A percentile compares a stretch with the other conserved stretches of the same genome.
Conservation (phyloP, 129 eudicot genomes). For the Chrysanthemum seticuspe region DNA sequence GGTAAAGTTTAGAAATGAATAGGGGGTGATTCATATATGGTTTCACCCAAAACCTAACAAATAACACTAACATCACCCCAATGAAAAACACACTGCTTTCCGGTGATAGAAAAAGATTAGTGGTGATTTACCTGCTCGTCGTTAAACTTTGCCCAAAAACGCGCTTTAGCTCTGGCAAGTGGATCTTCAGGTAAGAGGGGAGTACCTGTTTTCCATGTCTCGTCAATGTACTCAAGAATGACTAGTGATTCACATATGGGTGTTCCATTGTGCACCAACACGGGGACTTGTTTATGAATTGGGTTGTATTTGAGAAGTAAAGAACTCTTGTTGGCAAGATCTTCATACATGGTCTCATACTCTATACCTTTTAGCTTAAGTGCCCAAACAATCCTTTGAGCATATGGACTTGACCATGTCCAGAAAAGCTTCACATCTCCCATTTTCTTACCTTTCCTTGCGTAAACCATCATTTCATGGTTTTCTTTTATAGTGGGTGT, state of each 20-base stretch:
- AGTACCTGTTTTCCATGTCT: slow-evolving; percentile 39
- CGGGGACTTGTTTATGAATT: slow-evolving; percentile 43
- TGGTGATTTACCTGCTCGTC: slow-evolving; percentile 42
- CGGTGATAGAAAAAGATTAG: background rate
- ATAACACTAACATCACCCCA: no score
- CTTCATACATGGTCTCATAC: slow-evolving; percentile 48
- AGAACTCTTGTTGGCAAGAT: slow-evolving; percentile 44
- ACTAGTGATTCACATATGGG: slow-evolving; percentile 48
- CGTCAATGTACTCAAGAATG: slow-evolving; percentile 50
- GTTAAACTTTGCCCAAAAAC: slow-evolving; percentile 51
- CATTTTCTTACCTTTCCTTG: slow-evolving; percentile 19
- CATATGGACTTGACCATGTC: slow-evolving; percentile 56
- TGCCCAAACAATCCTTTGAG: slow-evolving; percentile 47
- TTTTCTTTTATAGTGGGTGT: background rate
- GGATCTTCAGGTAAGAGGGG: slow-evolving; percentile 45
- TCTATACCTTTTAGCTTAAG: slow-evolving; percentile 49
- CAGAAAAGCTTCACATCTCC: slow-evolving; percentile 55
- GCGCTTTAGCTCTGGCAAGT: slow-evolving; percentile 46
- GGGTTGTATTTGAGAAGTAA: slow-evolving; percentile 46
- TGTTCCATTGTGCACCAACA: slow-evolving; percentile 48
- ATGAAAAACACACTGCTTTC: no score
- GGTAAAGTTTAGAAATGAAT: no score
- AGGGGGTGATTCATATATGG: no score
- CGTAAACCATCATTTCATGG: background rate
- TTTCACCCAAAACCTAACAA: no score